A percentile compares a stretch with the other conserved stretches of the same genome.
These are phyloP conservation scores for Coleophoma crateriformis DNA, from an alignment of 2,329 filamentous ascomycete species.

Conservation along the genomic window DNA sequence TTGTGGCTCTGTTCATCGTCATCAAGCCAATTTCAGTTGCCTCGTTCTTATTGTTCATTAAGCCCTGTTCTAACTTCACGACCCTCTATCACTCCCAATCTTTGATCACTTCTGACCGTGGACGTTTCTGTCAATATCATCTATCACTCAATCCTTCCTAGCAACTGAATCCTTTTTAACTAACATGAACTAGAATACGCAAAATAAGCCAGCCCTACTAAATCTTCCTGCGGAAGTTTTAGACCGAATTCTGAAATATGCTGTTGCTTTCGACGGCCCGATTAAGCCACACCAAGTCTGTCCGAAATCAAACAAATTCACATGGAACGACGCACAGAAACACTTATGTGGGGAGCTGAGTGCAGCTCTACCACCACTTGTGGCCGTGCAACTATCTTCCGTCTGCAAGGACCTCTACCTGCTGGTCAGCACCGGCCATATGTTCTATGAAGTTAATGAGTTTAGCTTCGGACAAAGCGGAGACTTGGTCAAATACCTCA, in stretches of 20 bases:
- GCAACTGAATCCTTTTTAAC: not conserved
- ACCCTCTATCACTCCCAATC: too few relatives aligned
- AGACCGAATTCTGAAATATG: conserved; percentile 6
- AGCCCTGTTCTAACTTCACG: too few relatives aligned
- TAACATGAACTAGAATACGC: not conserved
- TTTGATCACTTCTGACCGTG: too few relatives aligned
- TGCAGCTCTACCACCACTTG: conserved; percentile 2
- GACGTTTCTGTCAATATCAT: too few relatives aligned
- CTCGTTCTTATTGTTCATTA: too few relatives aligned
- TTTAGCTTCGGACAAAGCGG: conserved; percentile 4
- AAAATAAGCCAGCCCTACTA: conserved; percentile 1
- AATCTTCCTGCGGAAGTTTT: conserved; percentile 7
- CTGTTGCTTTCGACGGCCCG: conserved; percentile 3
- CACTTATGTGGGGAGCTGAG: not conserved
- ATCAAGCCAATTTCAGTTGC: too few relatives aligned
- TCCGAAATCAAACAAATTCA: conserved; percentile 10
- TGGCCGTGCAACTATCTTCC: conserved; percentile 5
- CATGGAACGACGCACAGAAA: conserved; percentile 4
- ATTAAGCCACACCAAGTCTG: conserved; percentile 7
- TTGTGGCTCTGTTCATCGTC: too few relatives aligned
- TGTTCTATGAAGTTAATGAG: conserved; percentile 12
- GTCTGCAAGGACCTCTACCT: conserved; percentile 10
- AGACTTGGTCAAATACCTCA: conserved; percentile 5
- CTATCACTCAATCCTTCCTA: too few relatives aligned
- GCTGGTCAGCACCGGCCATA: conserved; percentile 7